Evolutionary conservation across 2,329 filamentous ascomycete species (phyloP).

Genomic region (Stachybotrys echinatus): DNA sequence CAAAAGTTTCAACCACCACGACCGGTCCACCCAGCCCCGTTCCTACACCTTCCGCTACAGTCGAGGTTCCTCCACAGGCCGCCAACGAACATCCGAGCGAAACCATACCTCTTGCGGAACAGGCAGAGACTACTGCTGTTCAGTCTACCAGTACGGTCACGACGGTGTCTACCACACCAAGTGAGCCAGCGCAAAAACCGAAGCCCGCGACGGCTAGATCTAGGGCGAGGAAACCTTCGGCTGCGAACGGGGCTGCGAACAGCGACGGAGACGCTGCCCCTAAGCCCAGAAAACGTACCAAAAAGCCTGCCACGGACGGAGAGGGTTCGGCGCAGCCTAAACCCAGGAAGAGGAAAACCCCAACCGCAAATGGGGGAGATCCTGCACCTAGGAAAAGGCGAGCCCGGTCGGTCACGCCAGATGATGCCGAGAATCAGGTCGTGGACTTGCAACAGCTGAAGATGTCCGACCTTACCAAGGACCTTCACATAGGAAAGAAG

Average conservation of each 20-base stretch:
- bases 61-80: not conserved
- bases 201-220: constrained; percentile 7
- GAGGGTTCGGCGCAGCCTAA: constrained; percentile 11
- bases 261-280: constrained; percentile 11
- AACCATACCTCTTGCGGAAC: not conserved
- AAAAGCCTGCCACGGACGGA: constrained; percentile 19
- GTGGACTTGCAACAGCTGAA: constrained; percentile 64
- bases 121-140: not conserved
- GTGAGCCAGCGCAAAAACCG: not conserved
- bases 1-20: no score
- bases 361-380: constrained; percentile 14
- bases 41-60: not conserved
- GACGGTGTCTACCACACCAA: not conserved
- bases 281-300: constrained; percentile 25
- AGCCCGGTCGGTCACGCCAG: constrained; percentile 51
- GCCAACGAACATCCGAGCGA: not conserved
- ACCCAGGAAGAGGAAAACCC: constrained; percentile 21
- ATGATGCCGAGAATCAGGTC: constrained; percentile 54
- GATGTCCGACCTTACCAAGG: constrained; percentile 68
- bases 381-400: constrained; percentile 21
- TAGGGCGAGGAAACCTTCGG: constrained; percentile 11
- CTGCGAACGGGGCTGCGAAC: constrained; percentile 8
- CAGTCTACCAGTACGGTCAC: not conserved
- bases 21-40: not conserved
- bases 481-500: constrained; percentile 66